Evolutionary conservation across 2,329 filamentous ascomycete genomes (phyloP).

Genomic region (Exserohilum rostratum): DNA sequence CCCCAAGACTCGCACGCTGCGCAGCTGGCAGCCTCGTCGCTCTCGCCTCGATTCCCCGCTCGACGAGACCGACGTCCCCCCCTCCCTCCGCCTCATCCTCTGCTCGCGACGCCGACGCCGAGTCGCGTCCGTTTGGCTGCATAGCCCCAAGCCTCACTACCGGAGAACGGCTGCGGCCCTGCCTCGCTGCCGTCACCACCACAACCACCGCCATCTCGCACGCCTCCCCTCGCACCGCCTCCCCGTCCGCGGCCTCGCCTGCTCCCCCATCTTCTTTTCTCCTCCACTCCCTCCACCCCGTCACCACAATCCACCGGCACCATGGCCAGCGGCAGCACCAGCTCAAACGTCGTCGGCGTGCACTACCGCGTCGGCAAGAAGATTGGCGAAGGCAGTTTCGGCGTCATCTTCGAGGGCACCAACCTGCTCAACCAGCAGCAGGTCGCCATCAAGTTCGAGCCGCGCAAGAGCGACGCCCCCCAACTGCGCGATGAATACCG

Average conservation of each 20-base stretch:
- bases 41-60: slow-evolving; percentile 5
- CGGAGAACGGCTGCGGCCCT: slow-evolving; percentile 33
- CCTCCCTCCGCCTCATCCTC: not conserved
- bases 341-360: slow-evolving; percentile 96
- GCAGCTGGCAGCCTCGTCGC: slow-evolving; percentile 22
- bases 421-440: slow-evolving; percentile 99
- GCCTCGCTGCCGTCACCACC: slow-evolving; percentile 18
- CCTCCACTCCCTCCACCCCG: slow-evolving; percentile 8
- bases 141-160: slow-evolving; percentile 17
- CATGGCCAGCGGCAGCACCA: slow-evolving; percentile 89
- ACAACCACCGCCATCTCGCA: slow-evolving; percentile 1
- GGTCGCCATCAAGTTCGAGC: slow-evolving; percentile 99
- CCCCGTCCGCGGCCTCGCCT: slow-evolving; percentile 13
- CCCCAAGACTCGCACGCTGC: slow-evolving; percentile 26
- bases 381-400: slow-evolving; percentile 97
- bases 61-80: not conserved
- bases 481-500: slow-evolving; percentile 98
- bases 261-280: slow-evolving; percentile 10
- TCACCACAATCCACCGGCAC: slow-evolving; percentile 20
- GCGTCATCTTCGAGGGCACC: slow-evolving; percentile 98
- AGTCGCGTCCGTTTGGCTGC: slow-evolving; percentile 24
- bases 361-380: slow-evolving; percentile 99
- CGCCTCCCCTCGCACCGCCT: not conserved
- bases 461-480: slow-evolving; percentile 96
- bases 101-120: slow-evolving; percentile 13